phyloP scores from a whole-genome alignment of 139 green algal species.

The Micractinium conductrix region DNA sequence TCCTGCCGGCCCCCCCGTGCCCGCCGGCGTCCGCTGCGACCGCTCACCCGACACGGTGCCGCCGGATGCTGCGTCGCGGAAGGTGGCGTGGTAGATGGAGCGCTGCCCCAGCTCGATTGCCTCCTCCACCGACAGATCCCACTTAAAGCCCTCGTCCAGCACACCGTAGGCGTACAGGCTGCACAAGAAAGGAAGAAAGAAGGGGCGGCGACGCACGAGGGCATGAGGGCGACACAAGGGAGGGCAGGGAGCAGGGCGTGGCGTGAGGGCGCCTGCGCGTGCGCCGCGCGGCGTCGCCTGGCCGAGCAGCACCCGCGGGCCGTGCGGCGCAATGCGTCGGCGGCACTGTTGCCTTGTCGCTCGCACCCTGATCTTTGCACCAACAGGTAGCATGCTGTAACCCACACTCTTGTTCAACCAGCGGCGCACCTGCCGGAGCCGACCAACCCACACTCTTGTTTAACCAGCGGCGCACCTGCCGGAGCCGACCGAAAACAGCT shows the following conservation, averaged over 20 bases:
- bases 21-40: no score
- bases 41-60: slow-evolving; percentile 90
- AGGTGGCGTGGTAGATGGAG: slow-evolving; percentile 99
- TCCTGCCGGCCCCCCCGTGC: no score
- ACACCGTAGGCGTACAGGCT: slow-evolving; percentile 98
- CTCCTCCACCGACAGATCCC: slow-evolving; percentile 93
- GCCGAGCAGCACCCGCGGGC: no score
- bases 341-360: no score
- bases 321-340: no score
- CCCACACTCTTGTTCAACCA: no score
- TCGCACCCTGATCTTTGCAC: no score
- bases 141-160: slow-evolving; percentile 92
- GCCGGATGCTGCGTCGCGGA: slow-evolving; percentile 95
- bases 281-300: no score
- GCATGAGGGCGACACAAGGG: neutral
- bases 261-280: no score
- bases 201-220: no score
- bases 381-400: no score
- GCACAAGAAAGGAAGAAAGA: neutral
- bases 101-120: slow-evolving; percentile 92
- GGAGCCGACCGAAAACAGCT: slow-evolving; percentile 96
- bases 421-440: neutral
- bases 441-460: neutral
- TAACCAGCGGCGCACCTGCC: slow-evolving; percentile 50
- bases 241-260: neutral